These are phyloP conservation scores for Pseudonitzschia delicatissima DNA, from an alignment of 108 stramenopile genomes.

Conservation along the genomic window DNA sequence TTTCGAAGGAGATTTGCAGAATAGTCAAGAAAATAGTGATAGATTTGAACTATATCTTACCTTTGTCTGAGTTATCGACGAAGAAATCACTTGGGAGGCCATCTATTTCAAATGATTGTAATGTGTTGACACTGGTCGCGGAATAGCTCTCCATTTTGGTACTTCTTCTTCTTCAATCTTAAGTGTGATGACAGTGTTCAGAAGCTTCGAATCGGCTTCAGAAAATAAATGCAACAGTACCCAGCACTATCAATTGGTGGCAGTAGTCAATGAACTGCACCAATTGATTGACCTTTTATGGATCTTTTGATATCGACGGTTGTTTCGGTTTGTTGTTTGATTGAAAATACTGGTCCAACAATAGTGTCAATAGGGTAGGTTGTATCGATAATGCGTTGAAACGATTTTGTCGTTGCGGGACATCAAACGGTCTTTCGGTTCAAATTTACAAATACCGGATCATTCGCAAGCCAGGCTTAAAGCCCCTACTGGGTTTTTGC, in stretches of 20 bases:
- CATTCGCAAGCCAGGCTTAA: too few relatives aligned
- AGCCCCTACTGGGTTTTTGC: slow-evolving; percentile 1
- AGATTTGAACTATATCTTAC: not conserved
- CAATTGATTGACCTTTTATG: not conserved
- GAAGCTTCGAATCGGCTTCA: not conserved
- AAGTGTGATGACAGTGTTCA: not conserved
- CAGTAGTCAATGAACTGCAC: not conserved
- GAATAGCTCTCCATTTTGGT: not conserved
- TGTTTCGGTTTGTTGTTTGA: not conserved
- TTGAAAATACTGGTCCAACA: not conserved
- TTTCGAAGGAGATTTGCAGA: too few relatives aligned
- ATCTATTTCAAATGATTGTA: not conserved
- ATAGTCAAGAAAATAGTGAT: too few relatives aligned
- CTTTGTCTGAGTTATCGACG: not conserved
- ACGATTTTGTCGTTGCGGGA: slow-evolving; percentile 10
- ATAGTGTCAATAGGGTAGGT: too few relatives aligned
- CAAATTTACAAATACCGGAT: not conserved
- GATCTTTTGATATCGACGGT: not conserved
- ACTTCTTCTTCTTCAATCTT: not conserved
- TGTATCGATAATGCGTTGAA: too few relatives aligned
- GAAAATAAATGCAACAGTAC: not conserved
- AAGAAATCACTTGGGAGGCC: slow-evolving; percentile 3
- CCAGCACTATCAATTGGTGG: not conserved
- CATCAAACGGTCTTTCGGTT: slow-evolving; percentile 7
- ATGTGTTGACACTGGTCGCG: not conserved